Evolutionary conservation across 768 basidiomycete genomes (phyloP), one percentile per base, ranked within the genome.

Genomic region (Lactarius akahatsu): DNA sequence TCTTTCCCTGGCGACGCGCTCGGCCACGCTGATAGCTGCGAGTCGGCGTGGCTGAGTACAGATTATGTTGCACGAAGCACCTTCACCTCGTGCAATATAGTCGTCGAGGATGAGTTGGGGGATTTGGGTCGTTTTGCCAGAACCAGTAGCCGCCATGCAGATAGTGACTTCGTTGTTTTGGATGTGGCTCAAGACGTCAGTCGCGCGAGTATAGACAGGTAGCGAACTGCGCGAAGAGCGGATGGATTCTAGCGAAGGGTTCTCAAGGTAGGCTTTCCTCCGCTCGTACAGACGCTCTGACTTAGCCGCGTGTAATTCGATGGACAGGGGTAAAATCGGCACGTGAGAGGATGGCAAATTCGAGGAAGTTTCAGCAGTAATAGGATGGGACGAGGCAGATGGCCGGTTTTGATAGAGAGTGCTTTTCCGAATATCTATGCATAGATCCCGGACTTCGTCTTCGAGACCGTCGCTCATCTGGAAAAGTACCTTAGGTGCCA

Each of bases 121-220:
- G 30, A 97, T 85, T 76, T 98, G 96, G 0, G 95, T 97, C 8
- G 94, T 96, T 79, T 97, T 97, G 1, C 95, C 94, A 1, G 92
- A 94, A 41, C 94, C 93, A 2, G 94, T 94, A 8, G 90, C 86
- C 57, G 93, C 93, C 88, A 94, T 90, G 70, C 89, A 87, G 71
- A 96, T 87, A 0, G 91, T 91, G 65, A 97, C 93, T 16, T 94
- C 91, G 75, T 96, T 86, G 36, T 84, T 77, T 23, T 80, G 77
- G 70, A 98, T 86, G 67, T 89, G 87, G 2, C 81, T 74, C 59
- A 96, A 73, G 50, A 97, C 81, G 11, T 89, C 83, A 5, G 81
- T 78, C 2, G 89, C 82, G 67, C 87, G 84, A 20, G 87, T 81
- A 68, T 85, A 86, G 13, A 98, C 89, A 15, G 96, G 96, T 1